Base-by-base conservation (phyloP, 2,329 filamentous ascomycete species). In the Colletotrichum sp. region DNA sequence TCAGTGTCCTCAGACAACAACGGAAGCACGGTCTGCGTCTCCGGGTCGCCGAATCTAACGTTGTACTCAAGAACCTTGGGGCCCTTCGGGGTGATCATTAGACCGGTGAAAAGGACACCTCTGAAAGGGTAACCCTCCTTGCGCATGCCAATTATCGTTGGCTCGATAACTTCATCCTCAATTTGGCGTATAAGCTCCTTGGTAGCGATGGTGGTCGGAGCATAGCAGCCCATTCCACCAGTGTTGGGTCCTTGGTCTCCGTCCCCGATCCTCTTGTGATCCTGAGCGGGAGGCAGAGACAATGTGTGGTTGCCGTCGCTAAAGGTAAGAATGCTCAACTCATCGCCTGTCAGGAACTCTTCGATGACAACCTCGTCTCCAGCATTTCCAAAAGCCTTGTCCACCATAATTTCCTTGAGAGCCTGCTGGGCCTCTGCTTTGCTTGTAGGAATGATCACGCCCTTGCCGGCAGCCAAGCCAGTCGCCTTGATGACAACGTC, bases 1-100 rank as follows among this genome's bases (percentile, higher is more conserved):
- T 98, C 96, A 13, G 93, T 95, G 76, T 96, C 92, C 52, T 89
- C 84, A 49, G 90, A 93, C 80, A 98, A 89, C 22, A 98, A 88
- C 4, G 94, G 92, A 16, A 98, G 88, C 27, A 97, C 88, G 3
- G 93, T 96, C 85, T 98, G 95, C 0, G 95, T 96, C 85, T 98
- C 95, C 2, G 95, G 95, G 81, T 98, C 95, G 55, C 95, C 95
- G 81, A 97, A 97, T 69, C 95, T 92, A 44, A 96, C 95, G 80
- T 98, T 98, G 87, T 98, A 98, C 84, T 98, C 95, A 63, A 98
- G 89, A 8, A 95, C 92, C 83, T 94, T 95, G 12, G 95, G 92
- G 1, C 95, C 95, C 55, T 88, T 84, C 78, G 92, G 90, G 19
- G 95, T 96, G 85, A 98, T 93, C 95, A 98, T 98, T 36, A 98